Evolutionary conservation across 176 grass and related monocot genomes (phyloP), one percentile per base, ranked within the genome.

Genomic region (Canna indica): DNA sequence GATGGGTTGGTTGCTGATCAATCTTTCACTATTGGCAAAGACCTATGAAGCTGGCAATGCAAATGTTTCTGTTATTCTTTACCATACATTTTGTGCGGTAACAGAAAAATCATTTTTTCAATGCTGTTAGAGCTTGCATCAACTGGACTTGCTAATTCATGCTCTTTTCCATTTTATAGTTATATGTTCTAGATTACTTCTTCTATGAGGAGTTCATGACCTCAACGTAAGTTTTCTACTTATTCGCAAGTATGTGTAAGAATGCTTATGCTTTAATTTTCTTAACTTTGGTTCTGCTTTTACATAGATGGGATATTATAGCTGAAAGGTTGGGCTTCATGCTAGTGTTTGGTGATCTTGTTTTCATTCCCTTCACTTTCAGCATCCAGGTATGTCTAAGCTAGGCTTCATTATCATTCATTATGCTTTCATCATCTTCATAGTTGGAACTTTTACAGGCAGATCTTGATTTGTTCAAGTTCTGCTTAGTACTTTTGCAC

Each of bases 1-100:
- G 94, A 92, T 92, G 94, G 94, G 84, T 69, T 97, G 94, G 94
- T 82, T 97, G 81, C 85, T 97, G 76, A 97, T 97, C 73, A 97
- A 90, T 71, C 88, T 97, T 53, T 97, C 94, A 83, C 69, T 92
- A 66, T 47, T 97, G 77, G 86, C 89, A 61, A 92, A 97, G 77
- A 87, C 79, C 77, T 90, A 90, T 57, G 69, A 83, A 69, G 67
- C 82, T 90, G 94, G 82, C 60, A 87, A 81, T 62, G 84, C 73
- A 62, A 92, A 90, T 62, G 79, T 85, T 75, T 90, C 94, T 13
- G 80, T 92, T 83, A 81, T 90, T 67, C 82, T 97, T 29, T 90
- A 97, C 82, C 94, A 92, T 36, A 77, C 90, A 60, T 97, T 97
- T 72, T 97, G 94, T 67, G 79, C 75, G 81, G 94, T 97, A 97